Base-by-base conservation (phyloP, 2,329 filamentous ascomycete species). In the Xylaria sp. region DNA sequence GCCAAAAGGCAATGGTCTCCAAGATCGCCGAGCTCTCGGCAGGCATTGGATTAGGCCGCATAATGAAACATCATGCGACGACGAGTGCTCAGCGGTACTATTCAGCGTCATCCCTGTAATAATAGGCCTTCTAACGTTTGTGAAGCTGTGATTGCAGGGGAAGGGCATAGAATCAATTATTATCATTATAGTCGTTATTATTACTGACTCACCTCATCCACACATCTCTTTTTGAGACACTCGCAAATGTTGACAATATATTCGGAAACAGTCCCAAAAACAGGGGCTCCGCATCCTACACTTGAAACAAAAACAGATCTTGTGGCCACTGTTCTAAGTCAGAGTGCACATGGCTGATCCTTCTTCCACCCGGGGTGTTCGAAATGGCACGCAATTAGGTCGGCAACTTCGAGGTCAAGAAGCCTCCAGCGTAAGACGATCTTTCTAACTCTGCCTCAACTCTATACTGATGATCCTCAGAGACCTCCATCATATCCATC, bases 371-470 rank as follows among this genome's bases (percentile, higher is more conserved):
- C 28, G 25, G 28, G 25, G 51, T 32, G 15, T n/a, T n/a, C 13
- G 51, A 32, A 34, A 34, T 10, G 15, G 51, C 51, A 34, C 28
- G 15, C 51, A 37, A 10, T 4, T n/a, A 2, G 51, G 51, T 54
- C 51, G 25, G 9, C 51, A 54, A 54, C 18, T 18, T 7, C 51
- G 28, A n/a, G 51, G 28, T 54, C 51, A 54, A 54, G 51, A 34
- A 54, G 51, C 1, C 25, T n/a, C 25, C 3, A 32, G 51, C 12
- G 50, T 52, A 13, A 32, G 48, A 51, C 13, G 23, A 8, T 20
- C 12, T 52, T 32, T 7, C 12, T 25, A 52, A 13, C 25, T 13
- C 50, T 52, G 50, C 13, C 13, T 28, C 15, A 32, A 7, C 25
- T 52, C 34, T 18, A 32, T 32, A 32, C 50, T 52, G 50, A 52